These are phyloP conservation scores for Hyaloscypha bicolor DNA, from an alignment of 495 filamentous ascomycete species.

Conservation along the genomic window DNA sequence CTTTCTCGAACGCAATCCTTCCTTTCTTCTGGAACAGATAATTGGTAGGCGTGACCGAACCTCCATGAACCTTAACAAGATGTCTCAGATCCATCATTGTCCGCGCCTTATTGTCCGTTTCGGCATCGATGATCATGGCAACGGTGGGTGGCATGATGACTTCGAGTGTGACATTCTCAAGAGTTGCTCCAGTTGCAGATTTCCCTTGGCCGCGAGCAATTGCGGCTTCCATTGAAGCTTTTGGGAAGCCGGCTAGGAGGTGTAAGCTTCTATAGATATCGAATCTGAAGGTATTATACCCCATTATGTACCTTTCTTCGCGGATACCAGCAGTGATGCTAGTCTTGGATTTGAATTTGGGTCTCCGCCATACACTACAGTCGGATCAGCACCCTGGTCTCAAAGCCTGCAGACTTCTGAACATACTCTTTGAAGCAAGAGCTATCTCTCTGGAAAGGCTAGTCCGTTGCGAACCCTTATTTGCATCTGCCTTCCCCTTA, in stretches of 20 bases:
- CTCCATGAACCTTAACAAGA: slow-evolving; percentile 69
- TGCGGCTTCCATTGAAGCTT: slow-evolving; percentile 78
- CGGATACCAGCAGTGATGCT: slow-evolving; percentile 66
- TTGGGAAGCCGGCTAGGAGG: slow-evolving; percentile 68
- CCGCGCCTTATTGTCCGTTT: slow-evolving; percentile 78
- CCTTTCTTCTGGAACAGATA: slow-evolving; percentile 87
- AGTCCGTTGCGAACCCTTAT: slow-evolving; percentile 51
- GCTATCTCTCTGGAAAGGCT: slow-evolving; percentile 53
- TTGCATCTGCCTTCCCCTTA: slow-evolving; percentile 77
- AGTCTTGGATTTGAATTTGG: slow-evolving; percentile 73
- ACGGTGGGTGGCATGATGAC: slow-evolving; percentile 77
- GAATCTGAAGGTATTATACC: slow-evolving; percentile 11
- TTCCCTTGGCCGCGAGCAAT: slow-evolving; percentile 86
- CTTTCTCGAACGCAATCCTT: slow-evolving; percentile 65
- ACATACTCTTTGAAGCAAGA: slow-evolving; percentile 52
- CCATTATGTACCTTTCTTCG: slow-evolving; percentile 69
- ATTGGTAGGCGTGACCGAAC: slow-evolving; percentile 66
- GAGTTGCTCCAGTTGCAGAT: slow-evolving; percentile 65
- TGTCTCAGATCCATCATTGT: slow-evolving; percentile 69
- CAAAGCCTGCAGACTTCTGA: neutral
- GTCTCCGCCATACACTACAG: slow-evolving; percentile 64
- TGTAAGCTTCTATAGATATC: slow-evolving; percentile 20
- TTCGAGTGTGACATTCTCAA: slow-evolving; percentile 80
- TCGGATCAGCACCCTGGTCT: neutral
- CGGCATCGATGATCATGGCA: slow-evolving; percentile 72